Conservation (phyloP, 2,329 filamentous ascomycete genomes). For the Harringtonia lauricola region DNA sequence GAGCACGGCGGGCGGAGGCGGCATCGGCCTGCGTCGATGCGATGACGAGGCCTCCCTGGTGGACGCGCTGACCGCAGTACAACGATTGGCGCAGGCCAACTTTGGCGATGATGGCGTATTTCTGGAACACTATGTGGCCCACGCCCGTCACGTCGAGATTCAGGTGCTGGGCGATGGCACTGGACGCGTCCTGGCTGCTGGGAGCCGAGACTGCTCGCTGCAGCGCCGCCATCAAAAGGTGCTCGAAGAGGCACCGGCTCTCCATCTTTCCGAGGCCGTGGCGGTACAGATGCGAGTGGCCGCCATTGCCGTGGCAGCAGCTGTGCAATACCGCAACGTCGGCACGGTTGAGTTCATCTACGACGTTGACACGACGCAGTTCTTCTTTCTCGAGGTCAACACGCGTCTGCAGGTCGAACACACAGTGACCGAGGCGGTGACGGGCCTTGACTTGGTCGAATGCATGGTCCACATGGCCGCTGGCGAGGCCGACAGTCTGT, state of each 20-base stretch:
- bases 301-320: conserved; percentile 1
- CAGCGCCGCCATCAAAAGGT: conserved; percentile 54
- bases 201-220: conserved; percentile 51
- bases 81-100: conserved; percentile 37
- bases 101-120: conserved; percentile 47
- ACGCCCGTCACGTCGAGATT: conserved; percentile 50
- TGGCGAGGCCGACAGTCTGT: conserved; percentile 29
- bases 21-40: conserved; percentile 74
- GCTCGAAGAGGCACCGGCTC: conserved; percentile 53
- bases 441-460: conserved; percentile 26
- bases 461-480: conserved; percentile 22
- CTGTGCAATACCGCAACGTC: conserved; percentile 3
- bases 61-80: conserved; percentile 33
- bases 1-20: conserved; percentile 68
- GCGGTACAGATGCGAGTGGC: conserved; percentile 14
- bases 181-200: conserved; percentile 42
- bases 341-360: conserved; percentile 10
- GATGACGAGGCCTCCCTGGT: conserved; percentile 34
- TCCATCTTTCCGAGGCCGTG: conserved; percentile 19
- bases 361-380: conserved; percentile 4
- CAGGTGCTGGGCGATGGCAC: conserved; percentile 49
- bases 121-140: conserved; percentile 45
- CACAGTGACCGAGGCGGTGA: conserved; percentile 27
- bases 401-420: conserved; percentile 32
- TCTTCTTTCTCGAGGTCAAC: conserved; percentile 11